These are phyloP conservation scores for Corymbia citriodora DNA, from an alignment of 441 rosid genomes.

Conservation along the genomic window DNA sequence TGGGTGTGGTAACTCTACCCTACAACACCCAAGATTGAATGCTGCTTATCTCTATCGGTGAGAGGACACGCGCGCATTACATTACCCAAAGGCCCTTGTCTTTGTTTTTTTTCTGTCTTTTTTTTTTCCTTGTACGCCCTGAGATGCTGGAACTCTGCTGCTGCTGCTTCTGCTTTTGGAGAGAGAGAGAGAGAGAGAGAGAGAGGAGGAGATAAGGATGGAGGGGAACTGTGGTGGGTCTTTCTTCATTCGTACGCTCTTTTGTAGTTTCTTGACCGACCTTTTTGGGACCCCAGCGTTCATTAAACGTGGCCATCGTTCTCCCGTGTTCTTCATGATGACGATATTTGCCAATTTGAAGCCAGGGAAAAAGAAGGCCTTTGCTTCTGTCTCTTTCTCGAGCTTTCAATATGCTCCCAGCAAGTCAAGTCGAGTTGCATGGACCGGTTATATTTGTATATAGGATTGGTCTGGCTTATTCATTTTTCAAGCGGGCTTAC, in stretches of 20 bases:
- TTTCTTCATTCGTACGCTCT: not conserved
- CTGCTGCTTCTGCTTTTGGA: not conserved
- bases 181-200: not conserved
- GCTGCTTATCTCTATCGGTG: not conserved
- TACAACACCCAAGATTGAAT: not conserved
- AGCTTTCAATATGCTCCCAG: not conserved
- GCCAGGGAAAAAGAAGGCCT: not conserved
- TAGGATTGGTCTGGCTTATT: not conserved
- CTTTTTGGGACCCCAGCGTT: not conserved
- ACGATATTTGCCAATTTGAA: not conserved
- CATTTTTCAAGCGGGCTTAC: not conserved
- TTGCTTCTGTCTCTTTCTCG: not conserved
- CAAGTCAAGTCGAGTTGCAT: not conserved
- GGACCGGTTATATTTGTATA: not conserved
- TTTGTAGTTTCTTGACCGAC: not conserved
- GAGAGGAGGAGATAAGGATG: not conserved
- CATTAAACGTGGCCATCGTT: not conserved
- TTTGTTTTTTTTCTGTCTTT: too few species aligned
- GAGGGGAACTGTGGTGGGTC: not conserved
- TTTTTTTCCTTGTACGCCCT: not conserved
- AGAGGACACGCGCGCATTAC: not conserved
- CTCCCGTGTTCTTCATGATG: not conserved
- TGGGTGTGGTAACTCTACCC: not conserved
- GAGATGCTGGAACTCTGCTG: not conserved
- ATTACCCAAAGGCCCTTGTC: not conserved